Conservation (phyloP, 768 basidiomycete species). For the Chiua virens region DNA sequence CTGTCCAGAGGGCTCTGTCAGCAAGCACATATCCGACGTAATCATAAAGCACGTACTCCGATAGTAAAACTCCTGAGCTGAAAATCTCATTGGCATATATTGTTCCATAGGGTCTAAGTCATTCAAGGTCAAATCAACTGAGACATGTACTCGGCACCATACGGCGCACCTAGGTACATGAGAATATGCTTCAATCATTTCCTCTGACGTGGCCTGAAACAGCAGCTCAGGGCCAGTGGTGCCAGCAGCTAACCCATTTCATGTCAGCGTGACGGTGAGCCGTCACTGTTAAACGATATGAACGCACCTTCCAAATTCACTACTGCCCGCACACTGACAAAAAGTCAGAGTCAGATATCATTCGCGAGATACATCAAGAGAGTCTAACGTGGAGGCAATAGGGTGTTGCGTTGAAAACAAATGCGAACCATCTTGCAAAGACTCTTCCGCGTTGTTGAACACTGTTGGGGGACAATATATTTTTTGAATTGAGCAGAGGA, state of each 20-base stretch:
- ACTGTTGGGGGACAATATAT: conserved; percentile 44
- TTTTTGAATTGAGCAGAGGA: background rate
- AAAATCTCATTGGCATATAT: conserved; percentile 92
- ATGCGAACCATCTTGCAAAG: conserved; percentile 92
- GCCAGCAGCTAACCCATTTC: conserved; percentile 63
- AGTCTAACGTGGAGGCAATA: conserved; percentile 61
- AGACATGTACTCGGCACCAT: background rate
- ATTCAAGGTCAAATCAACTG: background rate
- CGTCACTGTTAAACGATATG: background rate
- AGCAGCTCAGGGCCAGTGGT: conserved; percentile 84
- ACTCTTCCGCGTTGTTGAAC: conserved; percentile 95
- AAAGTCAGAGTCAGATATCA: conserved; percentile 1
- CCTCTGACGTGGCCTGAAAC: conserved; percentile 93
- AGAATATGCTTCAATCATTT: conserved; percentile 92
- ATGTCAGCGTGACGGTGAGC: conserved; percentile 2
- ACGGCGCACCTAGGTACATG: conserved; percentile 67
- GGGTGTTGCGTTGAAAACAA: conserved; percentile 90
- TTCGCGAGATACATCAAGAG: background rate
- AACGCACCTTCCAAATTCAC: conserved; percentile 84
- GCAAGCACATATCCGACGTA: conserved; percentile 3
- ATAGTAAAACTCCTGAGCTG: conserved; percentile 84
- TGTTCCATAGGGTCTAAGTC: conserved; percentile 75
- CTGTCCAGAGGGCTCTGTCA: conserved; percentile 37
- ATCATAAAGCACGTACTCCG: conserved; percentile 59
- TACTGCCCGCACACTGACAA: conserved; percentile 69